Evolutionary conservation across 176 grass and related monocot genomes (phyloP).

Genomic region (Cocos nucifera): DNA sequence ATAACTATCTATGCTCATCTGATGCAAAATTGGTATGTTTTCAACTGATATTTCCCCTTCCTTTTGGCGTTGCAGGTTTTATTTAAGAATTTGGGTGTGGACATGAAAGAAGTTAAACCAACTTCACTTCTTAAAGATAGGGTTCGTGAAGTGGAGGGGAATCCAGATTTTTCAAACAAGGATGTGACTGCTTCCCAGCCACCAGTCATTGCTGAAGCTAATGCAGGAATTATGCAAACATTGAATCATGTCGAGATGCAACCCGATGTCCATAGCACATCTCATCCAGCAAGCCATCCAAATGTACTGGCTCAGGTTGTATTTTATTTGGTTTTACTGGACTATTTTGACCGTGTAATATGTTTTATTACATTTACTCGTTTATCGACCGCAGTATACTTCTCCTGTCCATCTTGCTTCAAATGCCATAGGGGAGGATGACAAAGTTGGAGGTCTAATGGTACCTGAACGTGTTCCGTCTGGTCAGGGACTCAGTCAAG

Average conservation of each 20-base stretch:
- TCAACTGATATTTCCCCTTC: not conserved
- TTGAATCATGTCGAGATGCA: slow-evolving; percentile 61
- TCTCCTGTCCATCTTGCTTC: slow-evolving; percentile 53
- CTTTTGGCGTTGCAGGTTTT: slow-evolving; percentile 43
- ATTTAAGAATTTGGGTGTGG: slow-evolving; percentile 92
- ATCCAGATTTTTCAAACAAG: slow-evolving; percentile 98
- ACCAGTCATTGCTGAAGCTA: slow-evolving; percentile 37
- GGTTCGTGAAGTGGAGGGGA: slow-evolving; percentile 63
- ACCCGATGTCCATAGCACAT: slow-evolving; percentile 58
- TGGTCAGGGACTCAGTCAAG: slow-evolving; percentile 38
- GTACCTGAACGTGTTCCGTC: slow-evolving; percentile 73
- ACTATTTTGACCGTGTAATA: not conserved
- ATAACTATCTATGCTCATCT: slow-evolving; percentile 21
- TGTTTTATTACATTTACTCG: too few relatives aligned
- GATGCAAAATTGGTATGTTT: not conserved
- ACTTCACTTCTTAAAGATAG: slow-evolving; percentile 71
- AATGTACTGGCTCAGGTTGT: slow-evolving; percentile 64
- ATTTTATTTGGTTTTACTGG: slow-evolving; percentile 5
- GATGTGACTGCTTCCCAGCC: slow-evolving; percentile 60
- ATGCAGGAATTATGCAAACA: slow-evolving; percentile 39
- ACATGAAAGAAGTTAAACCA: slow-evolving; percentile 97
- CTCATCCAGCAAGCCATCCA: slow-evolving; percentile 50
- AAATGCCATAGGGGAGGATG: slow-evolving; percentile 70
- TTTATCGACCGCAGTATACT: slow-evolving; percentile 42
- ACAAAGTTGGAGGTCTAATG: slow-evolving; percentile 62